Evolutionary conservation across 768 basidiomycete species (phyloP).

Genomic region (Lyophyllum atratum): DNA sequence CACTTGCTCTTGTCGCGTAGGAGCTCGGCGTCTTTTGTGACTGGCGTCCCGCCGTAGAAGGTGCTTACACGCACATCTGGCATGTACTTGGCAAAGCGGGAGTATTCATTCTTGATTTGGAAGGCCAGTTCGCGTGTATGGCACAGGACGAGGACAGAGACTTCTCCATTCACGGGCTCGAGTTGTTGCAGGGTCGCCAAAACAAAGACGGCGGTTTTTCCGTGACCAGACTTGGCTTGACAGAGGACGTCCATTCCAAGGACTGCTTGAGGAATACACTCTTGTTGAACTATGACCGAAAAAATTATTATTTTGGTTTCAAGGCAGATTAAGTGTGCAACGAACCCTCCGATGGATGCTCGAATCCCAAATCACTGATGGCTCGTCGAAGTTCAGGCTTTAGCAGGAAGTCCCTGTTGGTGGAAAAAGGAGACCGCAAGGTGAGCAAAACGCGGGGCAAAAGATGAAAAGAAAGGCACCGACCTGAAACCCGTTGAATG

Average conservation of each 20-base stretch:
- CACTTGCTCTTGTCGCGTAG: conserved; percentile 96
- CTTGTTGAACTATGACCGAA: conserved; percentile 83
- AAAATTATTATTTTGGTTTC: neutral
- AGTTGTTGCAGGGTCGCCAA: conserved; percentile 97
- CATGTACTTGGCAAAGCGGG: conserved; percentile 99
- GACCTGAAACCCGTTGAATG: conserved; percentile 99
- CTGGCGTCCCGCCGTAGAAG: conserved; percentile 96
- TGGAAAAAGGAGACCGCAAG: conserved; percentile 20
- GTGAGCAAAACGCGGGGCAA: neutral
- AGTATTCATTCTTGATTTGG: conserved; percentile 99
- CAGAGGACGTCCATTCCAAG: conserved; percentile 99
- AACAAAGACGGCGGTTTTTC: conserved; percentile 99
- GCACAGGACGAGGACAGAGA: conserved; percentile 96
- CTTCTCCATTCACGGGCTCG: conserved; percentile 97
- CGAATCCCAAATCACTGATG: conserved; percentile 99
- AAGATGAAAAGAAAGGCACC: conserved; percentile 22
- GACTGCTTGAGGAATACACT: conserved; percentile 99
- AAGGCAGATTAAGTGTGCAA: neutral
- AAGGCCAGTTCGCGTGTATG: conserved; percentile 99
- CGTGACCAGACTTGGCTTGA: conserved; percentile 98
- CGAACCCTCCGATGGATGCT: conserved; percentile 98
- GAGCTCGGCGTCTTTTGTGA: conserved; percentile 89
- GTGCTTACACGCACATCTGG: conserved; percentile 96
- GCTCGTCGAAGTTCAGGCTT: conserved; percentile 97
- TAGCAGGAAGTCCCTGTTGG: conserved; percentile 87